Percentiles rank a stretch among this genome's conserved stretches.
phyloP scores from a whole-genome alignment of 306 rosid genomes.

The Alnus rubra region DNA sequence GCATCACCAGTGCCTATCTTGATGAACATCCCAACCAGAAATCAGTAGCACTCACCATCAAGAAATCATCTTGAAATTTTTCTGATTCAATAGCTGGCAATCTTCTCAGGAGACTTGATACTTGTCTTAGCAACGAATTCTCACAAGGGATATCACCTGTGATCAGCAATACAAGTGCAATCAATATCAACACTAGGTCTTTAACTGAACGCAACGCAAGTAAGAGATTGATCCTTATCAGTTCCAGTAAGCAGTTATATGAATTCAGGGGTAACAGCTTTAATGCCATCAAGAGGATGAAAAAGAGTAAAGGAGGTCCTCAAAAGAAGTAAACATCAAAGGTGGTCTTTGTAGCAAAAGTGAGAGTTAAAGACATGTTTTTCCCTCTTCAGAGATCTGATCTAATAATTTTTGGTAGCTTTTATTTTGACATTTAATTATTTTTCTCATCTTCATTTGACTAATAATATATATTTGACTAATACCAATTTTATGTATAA shows the following conservation, averaged over 20 bases:
- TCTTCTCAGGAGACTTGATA: conserved; percentile 88
- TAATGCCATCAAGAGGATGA: neutral
- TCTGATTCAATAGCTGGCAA: conserved; percentile 88
- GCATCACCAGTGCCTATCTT: conserved; percentile 7
- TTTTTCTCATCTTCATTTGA: neutral
- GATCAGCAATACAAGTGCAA: conserved; percentile 10
- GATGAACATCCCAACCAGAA: conserved; percentile 20
- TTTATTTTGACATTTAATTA: neutral
- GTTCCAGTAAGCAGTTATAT: neutral
- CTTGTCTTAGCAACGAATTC: conserved; percentile 87
- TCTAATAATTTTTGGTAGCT: neutral
- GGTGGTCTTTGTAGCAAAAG: neutral
- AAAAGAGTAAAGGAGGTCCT: neutral
- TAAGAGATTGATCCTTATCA: neutral
- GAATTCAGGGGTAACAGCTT: neutral
- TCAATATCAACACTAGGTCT: conserved; percentile 14
- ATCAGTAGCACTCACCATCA: conserved; percentile 67
- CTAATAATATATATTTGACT: neutral
- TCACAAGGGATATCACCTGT: conserved; percentile 87
- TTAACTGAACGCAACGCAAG: neutral
- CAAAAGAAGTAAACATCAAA: neutral
- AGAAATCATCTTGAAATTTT: conserved; percentile 89
- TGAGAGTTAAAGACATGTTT: neutral
- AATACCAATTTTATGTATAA: conserved; percentile 17
- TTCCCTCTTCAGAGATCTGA: neutral